Evolutionary conservation across 129 eudicot species (phyloP).

Genomic region (Scalesia atractyloides): DNA sequence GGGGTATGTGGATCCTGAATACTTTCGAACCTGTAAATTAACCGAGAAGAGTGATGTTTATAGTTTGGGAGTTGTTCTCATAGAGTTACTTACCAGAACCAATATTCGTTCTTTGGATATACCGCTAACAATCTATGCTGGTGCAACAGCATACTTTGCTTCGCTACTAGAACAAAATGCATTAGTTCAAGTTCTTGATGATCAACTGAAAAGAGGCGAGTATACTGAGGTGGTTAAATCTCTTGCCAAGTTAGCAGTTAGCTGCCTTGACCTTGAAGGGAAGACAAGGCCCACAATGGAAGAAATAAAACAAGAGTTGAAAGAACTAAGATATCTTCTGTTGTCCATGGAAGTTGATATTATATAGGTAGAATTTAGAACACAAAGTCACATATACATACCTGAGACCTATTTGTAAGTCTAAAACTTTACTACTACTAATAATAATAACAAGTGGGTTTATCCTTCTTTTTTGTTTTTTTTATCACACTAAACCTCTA

Average conservation of each 20-base stretch:
- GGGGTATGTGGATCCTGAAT: slow-evolving; percentile 36
- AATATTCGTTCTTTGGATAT: slow-evolving; percentile 26
- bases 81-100: slow-evolving; percentile 30
- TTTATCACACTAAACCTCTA: not conserved
- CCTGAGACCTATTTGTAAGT: no score
- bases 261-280: slow-evolving; percentile 31
- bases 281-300: slow-evolving; percentile 31
- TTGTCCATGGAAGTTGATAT: slow-evolving; percentile 5
- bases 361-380: not conserved
- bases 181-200: slow-evolving; percentile 30
- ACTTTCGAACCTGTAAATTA: slow-evolving; percentile 23
- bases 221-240: slow-evolving; percentile 13
- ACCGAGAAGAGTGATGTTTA: slow-evolving; percentile 39
- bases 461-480: not conserved
- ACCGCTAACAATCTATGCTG: not conserved
- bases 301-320: slow-evolving; percentile 24
- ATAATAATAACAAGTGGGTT: not conserved
- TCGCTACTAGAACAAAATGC: slow-evolving; percentile 1
- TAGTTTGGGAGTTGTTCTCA: slow-evolving; percentile 37
- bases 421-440: not conserved
- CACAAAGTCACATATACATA: not conserved
- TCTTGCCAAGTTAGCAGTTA: slow-evolving; percentile 27
- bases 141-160: slow-evolving; percentile 22
- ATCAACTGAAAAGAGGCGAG: slow-evolving; percentile 19
- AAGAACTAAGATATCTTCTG: slow-evolving; percentile 14